Evolutionary conservation across 345 rosid species (phyloP).

Genomic region (Melaleuca quinquenervia): DNA sequence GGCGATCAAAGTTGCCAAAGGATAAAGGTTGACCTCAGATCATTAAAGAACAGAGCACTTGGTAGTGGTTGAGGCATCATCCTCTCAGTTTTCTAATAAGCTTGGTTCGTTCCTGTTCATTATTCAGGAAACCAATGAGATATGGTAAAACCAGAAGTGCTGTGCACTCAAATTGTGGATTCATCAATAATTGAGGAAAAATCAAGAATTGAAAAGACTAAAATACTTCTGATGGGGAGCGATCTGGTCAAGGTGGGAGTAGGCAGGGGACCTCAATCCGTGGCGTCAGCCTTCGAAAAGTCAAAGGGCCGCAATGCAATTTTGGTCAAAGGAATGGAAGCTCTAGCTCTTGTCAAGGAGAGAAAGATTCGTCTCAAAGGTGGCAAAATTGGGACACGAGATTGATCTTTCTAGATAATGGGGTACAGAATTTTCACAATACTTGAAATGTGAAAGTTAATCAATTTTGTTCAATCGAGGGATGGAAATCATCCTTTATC

Average conservation of each 20-base stretch:
- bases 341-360: not conserved
- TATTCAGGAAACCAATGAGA: not conserved
- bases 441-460: not conserved
- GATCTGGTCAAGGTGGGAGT: not conserved
- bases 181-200: not conserved
- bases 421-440: not conserved
- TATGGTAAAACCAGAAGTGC: not conserved
- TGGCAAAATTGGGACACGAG: not conserved
- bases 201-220: not conserved
- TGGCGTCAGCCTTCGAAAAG: not conserved
- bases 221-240: not conserved
- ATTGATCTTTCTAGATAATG: not conserved
- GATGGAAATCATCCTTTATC: too few species aligned
- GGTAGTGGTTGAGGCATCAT: not conserved
- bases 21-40: not conserved
- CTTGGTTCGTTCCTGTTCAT: not conserved
- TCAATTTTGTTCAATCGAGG: not conserved
- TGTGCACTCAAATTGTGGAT: not conserved
- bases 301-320: not conserved
- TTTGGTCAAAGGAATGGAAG: not conserved
- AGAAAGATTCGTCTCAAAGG: not conserved
- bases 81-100: not conserved
- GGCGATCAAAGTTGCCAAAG: not conserved
- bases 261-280: not conserved
- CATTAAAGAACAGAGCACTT: not conserved